These are phyloP conservation scores for Ceratobasidium sp. DNA, from an alignment of 1,284 basidiomycete species.

Conservation along the genomic window DNA sequence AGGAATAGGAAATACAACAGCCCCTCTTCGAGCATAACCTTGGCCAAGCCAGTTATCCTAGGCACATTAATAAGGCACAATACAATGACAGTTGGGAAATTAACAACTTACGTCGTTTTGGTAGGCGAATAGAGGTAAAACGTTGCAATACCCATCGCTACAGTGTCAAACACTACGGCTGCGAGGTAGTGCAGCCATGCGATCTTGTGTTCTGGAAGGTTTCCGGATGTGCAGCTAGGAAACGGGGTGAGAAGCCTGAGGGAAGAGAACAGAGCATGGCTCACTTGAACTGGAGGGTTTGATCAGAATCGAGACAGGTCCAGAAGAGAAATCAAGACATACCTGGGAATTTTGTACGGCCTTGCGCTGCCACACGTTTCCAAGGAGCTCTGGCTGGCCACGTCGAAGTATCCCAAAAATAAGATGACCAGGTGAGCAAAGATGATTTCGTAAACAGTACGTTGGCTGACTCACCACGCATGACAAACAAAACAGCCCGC, in stretches of 20 bases:
- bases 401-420: background rate
- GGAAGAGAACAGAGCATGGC: too few species aligned
- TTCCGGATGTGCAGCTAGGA: conserved; percentile 41
- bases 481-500: conserved; percentile 21
- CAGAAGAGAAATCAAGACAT: conserved; percentile 50
- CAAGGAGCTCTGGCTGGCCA: conserved; percentile 24
- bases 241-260: background rate
- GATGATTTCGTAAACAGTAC: background rate
- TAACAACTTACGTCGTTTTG: conserved; percentile 11
- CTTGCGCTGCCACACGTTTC: conserved; percentile 40
- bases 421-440: background rate
- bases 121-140: conserved; percentile 38
- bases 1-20: conserved; percentile 33
- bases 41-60: conserved; percentile 28
- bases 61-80: background rate
- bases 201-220: conserved; percentile 36
- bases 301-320: background rate
- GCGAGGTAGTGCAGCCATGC: conserved; percentile 47
- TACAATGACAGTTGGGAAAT: background rate
- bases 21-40: conserved; percentile 41
- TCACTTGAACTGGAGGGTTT: background rate
- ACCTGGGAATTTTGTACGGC: conserved; percentile 34
- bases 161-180: conserved; percentile 38
- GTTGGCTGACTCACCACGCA: conserved; percentile 19
- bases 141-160: conserved; percentile 40